Evolutionary conservation across 176 grass and related monocot genomes (phyloP), one percentile per base, ranked within the genome.

Genomic region (Carex littledalei): DNA sequence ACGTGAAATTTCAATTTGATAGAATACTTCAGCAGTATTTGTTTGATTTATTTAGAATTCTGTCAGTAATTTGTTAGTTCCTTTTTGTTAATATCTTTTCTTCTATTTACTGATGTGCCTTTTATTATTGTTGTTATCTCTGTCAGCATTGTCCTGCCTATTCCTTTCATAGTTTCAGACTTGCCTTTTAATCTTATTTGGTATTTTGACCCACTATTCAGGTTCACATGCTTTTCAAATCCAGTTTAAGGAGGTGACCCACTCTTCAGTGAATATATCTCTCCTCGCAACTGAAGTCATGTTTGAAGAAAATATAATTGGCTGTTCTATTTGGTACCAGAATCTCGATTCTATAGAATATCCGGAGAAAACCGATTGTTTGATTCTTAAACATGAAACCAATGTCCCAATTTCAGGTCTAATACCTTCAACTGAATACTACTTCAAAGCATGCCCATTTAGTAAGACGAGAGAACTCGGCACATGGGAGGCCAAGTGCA

Each of bases 301-400:
- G 6, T 63, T 85, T 61, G 85, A 89, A 85, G 87, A 87, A 56
- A 83, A 87, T 41, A 90, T 93, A 81, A 87, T 92, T 78, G 89
- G 91, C 57, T 91, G 84, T 88, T 92, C 85, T 79, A 65, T 97
- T 81, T 94, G 90, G 91, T 91, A 93, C 54, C 86, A 92, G 71
- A 90, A 84, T 85, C 87, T 85, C 10, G 71, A 87, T 67, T 78
- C 82, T 50, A 16, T 41, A 5, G 64, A 87, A 72, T 97, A 91
- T 84, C 73, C 89, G 63, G 76, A 88, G 84, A 89, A 97, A 84
- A 89, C 90, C 17, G 89, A 89, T 41, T 94, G 87, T 67, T 80
- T 90, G 24, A 76, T 93, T 67, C 81, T 94, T 52, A 91, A 81
- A 58, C 90, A 90, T 74, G 89, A 91, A 66, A 94, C 86, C 6